phyloP scores from a whole-genome alignment of 257 asterid genomes.

The Prunella vulgaris region DNA sequence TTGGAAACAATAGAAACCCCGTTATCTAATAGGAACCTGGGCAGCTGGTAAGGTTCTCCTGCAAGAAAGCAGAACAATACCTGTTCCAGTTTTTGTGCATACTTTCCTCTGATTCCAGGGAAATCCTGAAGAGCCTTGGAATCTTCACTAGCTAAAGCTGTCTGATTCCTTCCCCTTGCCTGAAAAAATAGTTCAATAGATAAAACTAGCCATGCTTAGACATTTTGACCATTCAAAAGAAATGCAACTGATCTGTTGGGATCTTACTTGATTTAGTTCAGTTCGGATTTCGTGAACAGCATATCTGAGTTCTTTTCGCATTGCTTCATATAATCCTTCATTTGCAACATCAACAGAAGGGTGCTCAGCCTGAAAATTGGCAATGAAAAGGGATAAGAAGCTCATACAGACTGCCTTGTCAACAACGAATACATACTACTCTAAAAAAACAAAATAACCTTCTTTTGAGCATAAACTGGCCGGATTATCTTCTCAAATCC shows the following conservation, averaged over 20 bases:
- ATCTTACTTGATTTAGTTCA: conserved; percentile 74
- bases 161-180: conserved; percentile 36
- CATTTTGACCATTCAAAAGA: conserved; percentile 13
- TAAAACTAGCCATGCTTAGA: conserved; percentile 3
- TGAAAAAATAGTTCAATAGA: conserved; percentile 14
- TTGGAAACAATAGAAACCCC: conserved; percentile 5
- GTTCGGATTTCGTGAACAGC: conserved; percentile 81
- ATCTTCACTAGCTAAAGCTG: conserved; percentile 28
- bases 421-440: background rate
- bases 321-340: conserved; percentile 64
- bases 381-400: background rate
- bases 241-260: conserved; percentile 2
- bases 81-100: conserved; percentile 48
- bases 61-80: conserved; percentile 30
- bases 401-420: conserved; percentile 9
- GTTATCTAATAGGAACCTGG: conserved; percentile 4
- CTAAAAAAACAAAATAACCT: conserved; percentile 33
- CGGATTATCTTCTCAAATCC: conserved; percentile 67
- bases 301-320: conserved; percentile 72
- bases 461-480: conserved; percentile 62
- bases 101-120: conserved; percentile 35
- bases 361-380: conserved; percentile 49
- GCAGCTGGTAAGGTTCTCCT: background rate
- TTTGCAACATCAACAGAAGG: conserved; percentile 45
- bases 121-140: conserved; percentile 24